Evolutionary conservation across 2,329 filamentous ascomycete species (phyloP).

Genomic region (Coniochaeta sp.): DNA sequence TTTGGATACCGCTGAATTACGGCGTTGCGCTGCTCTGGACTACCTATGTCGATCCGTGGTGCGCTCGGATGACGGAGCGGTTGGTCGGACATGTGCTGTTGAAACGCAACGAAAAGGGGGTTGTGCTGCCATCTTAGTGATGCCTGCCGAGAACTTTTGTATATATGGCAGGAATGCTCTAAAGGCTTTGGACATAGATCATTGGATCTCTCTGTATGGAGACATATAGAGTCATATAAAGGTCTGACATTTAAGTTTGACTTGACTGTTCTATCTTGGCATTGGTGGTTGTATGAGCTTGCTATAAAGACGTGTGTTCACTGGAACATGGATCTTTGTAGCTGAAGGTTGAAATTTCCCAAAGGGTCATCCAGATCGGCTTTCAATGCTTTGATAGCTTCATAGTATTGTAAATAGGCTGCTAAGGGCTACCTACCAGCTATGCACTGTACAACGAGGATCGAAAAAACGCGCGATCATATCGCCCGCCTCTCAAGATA

Average conservation of each 20-base stretch:
- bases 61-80: constrained; percentile 33
- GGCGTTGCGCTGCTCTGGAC: constrained; percentile 42
- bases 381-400: too few species aligned
- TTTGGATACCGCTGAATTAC: constrained; percentile 42
- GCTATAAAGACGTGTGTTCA: too few species aligned
- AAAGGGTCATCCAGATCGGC: too few species aligned
- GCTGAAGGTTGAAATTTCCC: too few species aligned
- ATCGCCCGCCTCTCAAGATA: too few species aligned
- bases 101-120: constrained; percentile 9
- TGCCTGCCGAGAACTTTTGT: not conserved
- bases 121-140: not conserved
- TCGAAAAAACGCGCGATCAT: not conserved
- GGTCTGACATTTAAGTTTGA: too few species aligned
- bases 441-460: too few species aligned
- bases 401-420: not conserved
- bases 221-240: too few species aligned
- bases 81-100: constrained; percentile 15
- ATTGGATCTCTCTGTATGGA: too few species aligned
- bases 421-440: not conserved
- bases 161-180: not conserved
- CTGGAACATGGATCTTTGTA: too few species aligned
- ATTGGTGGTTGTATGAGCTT: too few species aligned
- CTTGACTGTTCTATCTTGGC: too few species aligned
- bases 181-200: not conserved
- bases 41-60: constrained; percentile 45